Evolutionary conservation across 2,329 filamentous ascomycete species (phyloP), one percentile per base, ranked within the genome.

Genomic region (Colletotrichum simmondsii): DNA sequence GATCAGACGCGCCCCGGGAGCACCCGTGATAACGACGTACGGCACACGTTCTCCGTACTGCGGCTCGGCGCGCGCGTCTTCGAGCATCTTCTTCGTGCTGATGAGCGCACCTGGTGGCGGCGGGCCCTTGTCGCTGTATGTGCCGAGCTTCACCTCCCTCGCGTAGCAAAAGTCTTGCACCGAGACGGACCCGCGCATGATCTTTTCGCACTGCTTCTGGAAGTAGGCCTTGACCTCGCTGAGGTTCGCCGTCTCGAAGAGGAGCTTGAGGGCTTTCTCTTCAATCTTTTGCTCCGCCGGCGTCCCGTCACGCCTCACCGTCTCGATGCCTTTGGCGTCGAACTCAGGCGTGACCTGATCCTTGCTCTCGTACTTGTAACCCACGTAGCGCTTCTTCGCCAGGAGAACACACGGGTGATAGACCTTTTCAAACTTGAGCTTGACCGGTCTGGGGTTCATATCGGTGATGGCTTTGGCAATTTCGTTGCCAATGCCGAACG

Each of bases 341-440:
- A 98, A 98, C 1, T 97, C 94, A 0, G 97, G 96, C 75, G 92
- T 91, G 10, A 81, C 85, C 79, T 99, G 97, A 19, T 89, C 86
- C 49, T 89, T 90, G 76, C 87, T 90, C 80, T 99, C 97, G 83
- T 97, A 99, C 81, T 98, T 98, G 87, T 98, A 98, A 6, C 97
- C 97, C 4, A 98, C 97, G 77, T 99, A 99, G 68, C 97, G 93
- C 80, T 99, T 99, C 85, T 99, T 99, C 22, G 97, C 95, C 0
- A 99, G 88, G 5, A 99, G 88, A 0, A 98, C 92, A 80, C 96
- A 98, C 0, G 97, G 97, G 75, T 97, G 94, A 82, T 99, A 99
- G 1, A 99, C 96, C 78, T 99, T 99, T 81, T 99, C 97, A 77
- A 99, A 98, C 80, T 98, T 98, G 75, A 99, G 92, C 83, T 98